phyloP scores from a whole-genome alignment of 2,329 filamentous ascomycete genomes.

The Calonectria henricotiae region DNA sequence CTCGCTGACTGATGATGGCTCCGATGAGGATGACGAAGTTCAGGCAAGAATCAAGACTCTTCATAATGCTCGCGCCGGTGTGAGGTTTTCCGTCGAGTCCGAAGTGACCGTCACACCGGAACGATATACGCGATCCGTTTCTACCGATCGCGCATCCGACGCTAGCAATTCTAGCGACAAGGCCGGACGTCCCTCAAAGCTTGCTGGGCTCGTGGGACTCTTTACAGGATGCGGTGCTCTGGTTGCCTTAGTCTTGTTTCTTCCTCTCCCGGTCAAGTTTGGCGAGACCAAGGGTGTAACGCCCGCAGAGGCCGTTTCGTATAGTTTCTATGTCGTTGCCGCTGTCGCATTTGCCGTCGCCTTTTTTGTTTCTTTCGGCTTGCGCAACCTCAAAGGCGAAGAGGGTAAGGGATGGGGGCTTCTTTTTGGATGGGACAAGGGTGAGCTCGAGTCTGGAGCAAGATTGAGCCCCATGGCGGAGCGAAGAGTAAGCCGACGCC shows the following conservation, averaged over 20 bases:
- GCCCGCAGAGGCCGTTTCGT: conserved; percentile 81
- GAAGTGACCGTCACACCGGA: conserved; percentile 83
- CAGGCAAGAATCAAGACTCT: conserved; percentile 56
- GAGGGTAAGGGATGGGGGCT: conserved; percentile 81
- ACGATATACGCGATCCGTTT: conserved; percentile 64
- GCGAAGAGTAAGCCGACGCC: conserved; percentile 50
- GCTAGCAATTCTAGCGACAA: conserved; percentile 46
- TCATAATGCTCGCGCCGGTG: conserved; percentile 69
- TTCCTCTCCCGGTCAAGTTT: conserved; percentile 90
- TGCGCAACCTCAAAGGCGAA: conserved; percentile 80
- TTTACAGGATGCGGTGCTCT: conserved; percentile 95
- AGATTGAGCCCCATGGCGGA: conserved; percentile 41
- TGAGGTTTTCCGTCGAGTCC: conserved; percentile 80
- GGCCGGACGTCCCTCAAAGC: conserved; percentile 68
- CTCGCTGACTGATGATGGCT: conserved; percentile 72
- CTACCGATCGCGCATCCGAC: conserved; percentile 50
- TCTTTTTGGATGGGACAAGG: conserved; percentile 65
- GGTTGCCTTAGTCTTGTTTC: conserved; percentile 84
- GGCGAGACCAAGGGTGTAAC: conserved; percentile 79
- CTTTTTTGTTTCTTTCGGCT: conserved; percentile 83
- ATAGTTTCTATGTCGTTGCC: conserved; percentile 92
- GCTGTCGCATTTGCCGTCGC: conserved; percentile 81
- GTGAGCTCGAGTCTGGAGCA: conserved; percentile 45
- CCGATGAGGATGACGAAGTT: conserved; percentile 49
- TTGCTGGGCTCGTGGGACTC: conserved; percentile 92